Base-by-base conservation (phyloP, 1,284 basidiomycete genomes). In the Ceratobasidium sp. region DNA sequence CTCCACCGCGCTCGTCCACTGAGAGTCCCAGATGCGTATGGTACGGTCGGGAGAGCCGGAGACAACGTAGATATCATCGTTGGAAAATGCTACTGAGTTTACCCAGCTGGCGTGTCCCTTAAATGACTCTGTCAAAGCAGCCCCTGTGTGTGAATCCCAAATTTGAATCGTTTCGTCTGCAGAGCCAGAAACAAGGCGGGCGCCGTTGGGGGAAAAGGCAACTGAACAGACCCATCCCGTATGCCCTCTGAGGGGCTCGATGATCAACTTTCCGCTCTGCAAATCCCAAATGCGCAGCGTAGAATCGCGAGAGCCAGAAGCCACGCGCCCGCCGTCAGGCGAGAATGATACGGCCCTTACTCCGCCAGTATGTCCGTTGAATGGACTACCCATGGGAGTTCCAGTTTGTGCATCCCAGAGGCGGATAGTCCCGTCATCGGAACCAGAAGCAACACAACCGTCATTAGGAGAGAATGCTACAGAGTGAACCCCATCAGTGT, bases 31-130 rank as follows among this genome's bases (percentile, higher is more conserved):
- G 16, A 63, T 26, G n/a, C 55, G 44, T 16, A 74, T 61, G 2
- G 73, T 74, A 7, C 28, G 5, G 59, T 74, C 73, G 23, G 26
- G 16, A 3, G 73, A 74, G 7, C 66, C 55, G 13, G 73, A 74
- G 32, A 47, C 66, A 44, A 74, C 28, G 13, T 35, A 66, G 16
- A n/a, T 35, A 14, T 66, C 43, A 26, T 70, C 32, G 38, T 66
- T 66, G 13, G 73, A 70, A 43, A 74, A 74, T 2, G n/a, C 47
- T 8, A 74, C 67, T 0, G 73, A 74, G 18, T n/a, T 32, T 9
- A 74, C 57, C 21, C 13, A 14, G 47, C 43, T 47, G 9, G 13
- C 23, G n/a, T 74, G 73, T 1, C 54, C 57, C 4, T 2, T 28
- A 3, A 74, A 21, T 32, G 73, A 35, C 11, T 63, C 44, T 21